These are phyloP conservation scores for Zygotorulaspora danielsina DNA, from an alignment of 805 yeast species.

Conservation along the genomic window DNA sequence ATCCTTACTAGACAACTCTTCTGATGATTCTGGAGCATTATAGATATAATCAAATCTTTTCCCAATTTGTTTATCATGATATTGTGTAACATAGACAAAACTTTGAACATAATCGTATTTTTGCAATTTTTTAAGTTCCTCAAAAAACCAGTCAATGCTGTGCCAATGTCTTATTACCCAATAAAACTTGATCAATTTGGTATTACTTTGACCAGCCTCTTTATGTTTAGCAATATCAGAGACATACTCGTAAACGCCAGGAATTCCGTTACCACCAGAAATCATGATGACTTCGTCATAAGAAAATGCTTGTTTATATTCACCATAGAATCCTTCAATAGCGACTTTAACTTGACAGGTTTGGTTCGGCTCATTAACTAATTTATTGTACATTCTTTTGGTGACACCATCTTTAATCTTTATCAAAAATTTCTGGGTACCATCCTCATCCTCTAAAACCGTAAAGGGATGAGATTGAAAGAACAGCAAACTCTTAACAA, in stretches of 20 bases:
- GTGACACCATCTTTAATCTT: constrained; percentile 53
- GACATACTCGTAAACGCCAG: constrained; percentile 43
- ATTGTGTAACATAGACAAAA: constrained; percentile 56
- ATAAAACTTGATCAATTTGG: constrained; percentile 40
- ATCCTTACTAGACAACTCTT: background rate
- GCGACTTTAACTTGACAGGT: constrained; percentile 38
- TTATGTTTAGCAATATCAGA: constrained; percentile 17
- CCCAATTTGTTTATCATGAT: constrained; percentile 17
- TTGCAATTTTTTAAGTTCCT: constrained; percentile 36
- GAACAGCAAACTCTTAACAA: constrained; percentile 30
- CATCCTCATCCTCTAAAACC: constrained; percentile 35
- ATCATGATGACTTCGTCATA: constrained; percentile 39
- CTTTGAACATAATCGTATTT: constrained; percentile 15
- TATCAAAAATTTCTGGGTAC: constrained; percentile 25
- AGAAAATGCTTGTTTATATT: constrained; percentile 35
- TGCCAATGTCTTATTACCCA: constrained; percentile 60
- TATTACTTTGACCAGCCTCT: constrained; percentile 12
- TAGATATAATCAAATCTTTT: constrained; percentile 4
- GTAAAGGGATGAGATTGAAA: constrained; percentile 72
- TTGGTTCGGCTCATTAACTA: constrained; percentile 32
- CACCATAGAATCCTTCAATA: constrained; percentile 64
- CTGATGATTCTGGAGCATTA: background rate
- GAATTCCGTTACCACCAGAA: constrained; percentile 52
- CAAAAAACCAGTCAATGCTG: constrained; percentile 46
- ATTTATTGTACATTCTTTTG: constrained; percentile 36